These are phyloP conservation scores for Inga oerstediana DNA, from an alignment of 306 rosid species.

Conservation along the genomic window DNA sequence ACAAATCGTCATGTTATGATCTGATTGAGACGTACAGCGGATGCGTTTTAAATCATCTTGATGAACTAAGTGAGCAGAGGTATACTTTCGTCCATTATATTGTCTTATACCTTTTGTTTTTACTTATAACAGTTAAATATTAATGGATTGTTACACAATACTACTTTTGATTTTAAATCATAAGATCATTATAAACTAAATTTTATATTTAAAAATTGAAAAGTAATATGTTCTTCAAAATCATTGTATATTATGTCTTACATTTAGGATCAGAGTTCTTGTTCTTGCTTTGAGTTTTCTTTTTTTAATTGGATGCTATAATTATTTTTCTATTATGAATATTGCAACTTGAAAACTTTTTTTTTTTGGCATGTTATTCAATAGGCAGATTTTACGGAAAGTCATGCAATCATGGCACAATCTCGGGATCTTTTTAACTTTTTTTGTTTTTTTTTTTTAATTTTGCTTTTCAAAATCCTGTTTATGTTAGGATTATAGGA, in stretches of 20 bases:
- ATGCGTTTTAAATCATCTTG: conserved; percentile 53
- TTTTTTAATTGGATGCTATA: not conserved
- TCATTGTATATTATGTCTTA: no score
- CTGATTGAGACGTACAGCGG: conserved; percentile 52
- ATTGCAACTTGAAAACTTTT: not conserved
- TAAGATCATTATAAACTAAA: no score
- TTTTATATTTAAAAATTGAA: no score
- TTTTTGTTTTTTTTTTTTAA: not conserved
- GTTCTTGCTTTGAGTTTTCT: not conserved
- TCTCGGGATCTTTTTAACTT: not conserved
- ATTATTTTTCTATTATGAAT: not conserved
- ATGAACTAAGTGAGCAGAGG: conserved; percentile 64
- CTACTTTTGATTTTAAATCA: no score
- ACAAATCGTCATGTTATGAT: conserved; percentile 54
- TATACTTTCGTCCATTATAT: conserved; percentile 10
- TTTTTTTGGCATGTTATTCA: not conserved
- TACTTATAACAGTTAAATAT: no score
- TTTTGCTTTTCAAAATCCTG: not conserved
- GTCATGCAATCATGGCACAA: not conserved
- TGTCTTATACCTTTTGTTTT: not conserved
- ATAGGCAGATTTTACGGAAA: not conserved
- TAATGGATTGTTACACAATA: no score
- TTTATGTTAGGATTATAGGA: not conserved
- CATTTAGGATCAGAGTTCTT: no score
- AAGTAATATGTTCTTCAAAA: no score